Evolutionary conservation across 352 stramenopile genomes (phyloP), one percentile per base, ranked within the genome.

Genomic region (Globisporangium spiculum): DNA sequence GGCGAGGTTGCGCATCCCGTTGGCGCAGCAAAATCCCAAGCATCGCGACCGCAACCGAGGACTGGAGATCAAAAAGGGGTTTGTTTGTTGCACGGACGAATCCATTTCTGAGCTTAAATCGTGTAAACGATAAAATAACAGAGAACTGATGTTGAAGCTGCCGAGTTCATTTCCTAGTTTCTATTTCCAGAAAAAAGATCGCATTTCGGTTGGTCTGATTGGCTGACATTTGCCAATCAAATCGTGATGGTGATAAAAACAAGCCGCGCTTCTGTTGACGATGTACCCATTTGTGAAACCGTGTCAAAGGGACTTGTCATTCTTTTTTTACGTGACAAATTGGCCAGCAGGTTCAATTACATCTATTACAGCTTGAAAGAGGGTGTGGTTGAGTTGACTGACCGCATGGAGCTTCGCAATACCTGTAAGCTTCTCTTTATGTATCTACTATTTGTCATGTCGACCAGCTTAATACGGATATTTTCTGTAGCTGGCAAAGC

Each of bases 241-340:
- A 62, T 62, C 56, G 27, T 41, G 27, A 27, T 48, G 1, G 32
- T 32, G 9, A 50, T 62, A 48, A 62, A 50, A 36, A 32, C 24
- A 18, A 36, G 24, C 12, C 41, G 41, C 20, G 24, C 1, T 62
- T 50, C 56, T 62, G 32, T 62, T 62, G 56, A 62, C 56, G 34
- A 6, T 9, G 56, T 20, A 48, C 0, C 30, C 55, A 61, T 48
- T 48, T 61, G 16, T 30, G n/a, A 62, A 62, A 48, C 55, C 4
- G 32, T 44, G 36, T 44, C 36, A 44, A 44, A 12, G 36, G 4
- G 14, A 50, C 50, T 20, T 50, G n/a, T 50, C 26, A 34, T 30
- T 0, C 12, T 60, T 18, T 61, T 27, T 22, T 44, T 60, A 18
- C 55, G 16, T 16, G 41, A n/a, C 12, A 48, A 48, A n/a, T 8